phyloP scores from a whole-genome alignment of 2,329 filamentous ascomycete species.

The Zalaria obscura region DNA sequence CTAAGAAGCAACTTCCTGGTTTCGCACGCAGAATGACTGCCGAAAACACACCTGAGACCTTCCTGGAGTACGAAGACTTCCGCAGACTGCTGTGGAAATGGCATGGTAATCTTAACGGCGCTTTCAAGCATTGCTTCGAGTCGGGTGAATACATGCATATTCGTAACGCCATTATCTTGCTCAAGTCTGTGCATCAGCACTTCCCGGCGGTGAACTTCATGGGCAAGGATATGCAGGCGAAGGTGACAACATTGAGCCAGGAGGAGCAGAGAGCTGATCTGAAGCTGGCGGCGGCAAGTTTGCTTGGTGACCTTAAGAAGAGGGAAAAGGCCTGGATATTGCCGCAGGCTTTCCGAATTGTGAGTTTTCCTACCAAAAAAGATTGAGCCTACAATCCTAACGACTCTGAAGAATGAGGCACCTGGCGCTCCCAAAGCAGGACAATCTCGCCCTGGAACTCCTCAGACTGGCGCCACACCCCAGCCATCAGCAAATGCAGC shows the following conservation, averaged over 20 bases:
- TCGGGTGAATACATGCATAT: slow-evolving; percentile 95
- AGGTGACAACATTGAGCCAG: slow-evolving; percentile 47
- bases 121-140: slow-evolving; percentile 68
- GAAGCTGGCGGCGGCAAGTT: slow-evolving; percentile 57
- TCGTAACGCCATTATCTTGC: slow-evolving; percentile 79
- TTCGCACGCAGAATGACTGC: slow-evolving; percentile 63
- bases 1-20: slow-evolving; percentile 52
- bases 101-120: slow-evolving; percentile 70
- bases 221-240: slow-evolving; percentile 53
- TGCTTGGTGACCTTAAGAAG: slow-evolving; percentile 55
- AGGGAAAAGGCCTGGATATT: slow-evolving; percentile 56
- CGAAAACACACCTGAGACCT: slow-evolving; percentile 51
- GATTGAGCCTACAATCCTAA: neutral
- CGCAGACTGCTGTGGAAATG: slow-evolving; percentile 75
- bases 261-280: slow-evolving; percentile 56
- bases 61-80: slow-evolving; percentile 76
- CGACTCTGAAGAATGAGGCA: slow-evolving; percentile 1
- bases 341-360: slow-evolving; percentile 58
- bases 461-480: slow-evolving; percentile 39
- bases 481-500: slow-evolving; percentile 39
- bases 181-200: slow-evolving; percentile 65
- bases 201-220: slow-evolving; percentile 89
- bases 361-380: slow-evolving; percentile 24
- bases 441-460: slow-evolving; percentile 24
- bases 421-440: slow-evolving; percentile 15